Base-by-base conservation (phyloP, 1,139 yeast genomes). In the Sugiyamaella novakii region DNA sequence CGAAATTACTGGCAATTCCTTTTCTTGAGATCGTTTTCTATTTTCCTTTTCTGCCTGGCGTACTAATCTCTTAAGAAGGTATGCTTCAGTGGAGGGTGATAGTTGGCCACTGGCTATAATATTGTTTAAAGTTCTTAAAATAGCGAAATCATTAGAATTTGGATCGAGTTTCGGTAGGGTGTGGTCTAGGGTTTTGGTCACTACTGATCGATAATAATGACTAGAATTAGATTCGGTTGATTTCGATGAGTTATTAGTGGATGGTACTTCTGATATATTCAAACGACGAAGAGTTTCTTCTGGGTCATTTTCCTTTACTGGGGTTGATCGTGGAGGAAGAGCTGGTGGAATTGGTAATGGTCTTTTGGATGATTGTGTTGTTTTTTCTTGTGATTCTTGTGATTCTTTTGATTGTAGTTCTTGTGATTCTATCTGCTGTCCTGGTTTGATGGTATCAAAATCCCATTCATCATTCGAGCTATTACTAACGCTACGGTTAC, bases 371-470 rank as follows among this genome's bases (percentile, higher is more conserved):
- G 46, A 19, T 21, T 21, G 27, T 25, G 34, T 7, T 21, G 17
- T 22, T 21, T 19, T 3, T 15, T 24, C 7, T 11, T 18, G 12
- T 33, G 38, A 12, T 12, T 5, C 28, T 21, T 11, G 15, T 39
- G 22, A 40, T 14, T 21, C 18, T 19, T 6, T 22, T 10, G 30
- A 18, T n/a, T 10, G 27, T 21, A n/a, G 27, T 6, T 18, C 27
- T 10, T 11, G 19, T 22, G 38, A 14, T 7, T 18, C 37, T 10
- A 12, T 11, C 3, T 14, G 34, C 7, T 28, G 28, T 2, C 43
- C 53, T 5, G 66, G 67, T 49, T 61, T 67, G 30, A 69, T 57
- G 1, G 74, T 70, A 37, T 65, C 74, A 56, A 70, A 70, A 46
- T 70, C 72, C 74, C 74, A 70, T 22, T 60, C 69, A 12, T 61